A percentile compares a stretch with the other conserved stretches of the same genome.
phyloP scores from a whole-genome alignment of 176 grass and related monocot species.

The Rhynchospora pubera region DNA sequence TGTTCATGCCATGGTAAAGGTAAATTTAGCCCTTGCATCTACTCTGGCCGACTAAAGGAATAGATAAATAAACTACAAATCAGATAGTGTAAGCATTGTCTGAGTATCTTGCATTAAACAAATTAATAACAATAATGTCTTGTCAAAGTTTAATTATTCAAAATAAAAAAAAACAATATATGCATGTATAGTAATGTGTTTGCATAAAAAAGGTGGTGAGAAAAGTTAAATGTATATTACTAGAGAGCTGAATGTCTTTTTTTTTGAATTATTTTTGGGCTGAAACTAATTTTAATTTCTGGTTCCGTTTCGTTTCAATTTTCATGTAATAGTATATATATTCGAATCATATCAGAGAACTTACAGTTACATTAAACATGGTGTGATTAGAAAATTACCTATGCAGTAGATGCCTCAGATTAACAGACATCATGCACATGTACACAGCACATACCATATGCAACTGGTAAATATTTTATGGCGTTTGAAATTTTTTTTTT shows the following conservation, averaged over 20 bases:
- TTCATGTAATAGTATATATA: neutral
- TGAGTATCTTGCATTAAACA: neutral
- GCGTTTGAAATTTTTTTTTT: neutral
- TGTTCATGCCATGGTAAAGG: neutral
- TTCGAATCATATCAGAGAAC: neutral
- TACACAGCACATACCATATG: neutral
- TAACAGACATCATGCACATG: conserved; percentile 6
- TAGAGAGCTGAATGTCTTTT: neutral
- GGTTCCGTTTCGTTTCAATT: neutral
- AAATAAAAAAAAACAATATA: too few relatives aligned
- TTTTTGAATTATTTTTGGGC: neutral
- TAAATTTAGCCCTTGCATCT: neutral
- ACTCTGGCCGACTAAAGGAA: neutral
- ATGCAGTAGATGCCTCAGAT: conserved; percentile 19
- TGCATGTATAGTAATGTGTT: neutral
- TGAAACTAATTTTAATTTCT: neutral
- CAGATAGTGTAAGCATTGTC: neutral
- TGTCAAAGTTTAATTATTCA: neutral
- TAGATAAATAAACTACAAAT: neutral
- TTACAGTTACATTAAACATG: neutral
- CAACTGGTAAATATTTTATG: conserved; percentile 7
- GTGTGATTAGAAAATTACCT: neutral
- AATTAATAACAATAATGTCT: neutral
- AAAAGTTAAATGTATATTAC: neutral
- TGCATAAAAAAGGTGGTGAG: neutral